Base-by-base conservation (phyloP, 1,284 basidiomycete species). In the Cystobasidium sp. region DNA sequence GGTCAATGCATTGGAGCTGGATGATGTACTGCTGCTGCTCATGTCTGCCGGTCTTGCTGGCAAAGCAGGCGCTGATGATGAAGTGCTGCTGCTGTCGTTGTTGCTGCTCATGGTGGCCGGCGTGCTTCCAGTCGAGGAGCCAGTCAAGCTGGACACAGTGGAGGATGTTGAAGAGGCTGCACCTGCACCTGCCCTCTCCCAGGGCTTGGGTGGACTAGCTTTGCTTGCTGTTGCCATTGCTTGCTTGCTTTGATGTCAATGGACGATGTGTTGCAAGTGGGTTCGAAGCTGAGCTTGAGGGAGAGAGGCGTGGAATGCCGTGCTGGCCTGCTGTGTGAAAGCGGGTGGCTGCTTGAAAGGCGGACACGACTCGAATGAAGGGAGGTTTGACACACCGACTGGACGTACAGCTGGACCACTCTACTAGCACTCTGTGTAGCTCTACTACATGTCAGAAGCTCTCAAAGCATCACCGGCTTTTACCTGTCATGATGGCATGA, bases 181-280 rank as follows among this genome's bases (percentile, higher is more conserved):
- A 87, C 52, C 82, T 85, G 56, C 56, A 56, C 64, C 64, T 53
- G 64, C 53, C 77, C 87, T 86, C 81, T 92, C 91, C 91, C 91
- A 93, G 78, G 91, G 91, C 81, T 92, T 93, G 82, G 90, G 91
- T 70, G 91, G 91, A 31, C 91, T 91, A 44, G 86, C 87, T 89
- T 91, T 91, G 44, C 37, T 49, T 39, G 55, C 41, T 9, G 58
- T 56, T 24, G 66, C 37, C 73, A 68, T 70, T 6, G 67, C 22
- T 37, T 6, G 67, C 22, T 37, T 64, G 69, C 39, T 43, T 44
- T 20, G 37, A 46, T 37, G 18, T 16, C 4, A 62, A 10, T 18
- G 5, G 9, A 20, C 31, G 56, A 3, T 10, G 12, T 59, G 22
- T 39, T 22, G 41, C 22, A 41, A 24, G 37, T 44, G 20, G 41